Evolutionary conservation across 1,284 basidiomycete genomes (phyloP).

Genomic region (Cutaneotrichosporon sp.): DNA sequence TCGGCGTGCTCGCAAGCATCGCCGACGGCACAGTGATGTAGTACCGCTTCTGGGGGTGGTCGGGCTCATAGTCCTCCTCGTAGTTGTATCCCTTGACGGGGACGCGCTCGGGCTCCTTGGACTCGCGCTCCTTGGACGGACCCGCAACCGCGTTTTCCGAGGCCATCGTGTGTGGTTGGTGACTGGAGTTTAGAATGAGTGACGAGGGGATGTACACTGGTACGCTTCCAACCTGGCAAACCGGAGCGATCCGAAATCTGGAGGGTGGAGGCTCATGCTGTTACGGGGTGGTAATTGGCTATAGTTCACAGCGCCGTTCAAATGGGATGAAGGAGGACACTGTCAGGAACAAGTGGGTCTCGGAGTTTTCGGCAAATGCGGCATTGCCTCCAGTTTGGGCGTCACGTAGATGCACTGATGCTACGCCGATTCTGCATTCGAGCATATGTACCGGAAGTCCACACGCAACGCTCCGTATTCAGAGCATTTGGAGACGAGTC

Average conservation of each 20-base stretch:
- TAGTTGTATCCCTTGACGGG: slow-evolving; percentile 9
- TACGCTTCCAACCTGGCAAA: background rate
- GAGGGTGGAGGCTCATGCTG: background rate
- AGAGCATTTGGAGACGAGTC: too few relatives aligned
- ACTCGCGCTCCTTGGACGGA: background rate
- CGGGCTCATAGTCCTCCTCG: slow-evolving; percentile 3
- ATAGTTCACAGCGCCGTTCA: background rate
- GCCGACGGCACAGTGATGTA: slow-evolving; percentile 33
- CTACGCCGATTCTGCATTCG: background rate
- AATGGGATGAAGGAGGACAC: background rate
- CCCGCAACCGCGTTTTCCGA: slow-evolving; percentile 2
- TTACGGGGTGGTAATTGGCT: background rate
- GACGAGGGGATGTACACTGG: background rate
- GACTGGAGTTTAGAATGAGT: background rate
- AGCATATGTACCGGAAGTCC: too few relatives aligned
- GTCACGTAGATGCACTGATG: background rate
- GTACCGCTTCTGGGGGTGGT: slow-evolving; percentile 4
- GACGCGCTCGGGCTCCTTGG: background rate
- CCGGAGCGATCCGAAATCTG: background rate
- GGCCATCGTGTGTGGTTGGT: background rate
- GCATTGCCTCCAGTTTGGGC: background rate
- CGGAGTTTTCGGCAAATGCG: background rate
- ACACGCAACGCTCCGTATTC: too few relatives aligned
- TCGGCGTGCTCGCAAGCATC: slow-evolving; percentile 42
- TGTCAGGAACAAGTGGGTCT: background rate